Percentiles rank a stretch among this genome's conserved stretches.
phyloP scores from a whole-genome alignment of 352 stramenopile species.

The Globisporangium parvum region DNA sequence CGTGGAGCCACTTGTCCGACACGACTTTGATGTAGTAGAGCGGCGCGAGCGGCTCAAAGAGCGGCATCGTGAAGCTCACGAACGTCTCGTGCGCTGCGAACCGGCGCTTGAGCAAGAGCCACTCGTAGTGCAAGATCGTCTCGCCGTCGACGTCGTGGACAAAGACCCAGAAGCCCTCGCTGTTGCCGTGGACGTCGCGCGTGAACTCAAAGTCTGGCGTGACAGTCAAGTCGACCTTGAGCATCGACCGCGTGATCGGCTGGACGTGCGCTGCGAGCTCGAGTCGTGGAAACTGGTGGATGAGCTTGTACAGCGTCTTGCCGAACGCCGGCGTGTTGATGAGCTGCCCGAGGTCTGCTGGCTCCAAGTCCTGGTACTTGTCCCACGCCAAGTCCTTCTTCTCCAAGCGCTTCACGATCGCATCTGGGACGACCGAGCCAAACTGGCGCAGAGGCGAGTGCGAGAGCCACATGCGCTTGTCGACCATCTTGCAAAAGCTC shows the following conservation, averaged over 20 bases:
- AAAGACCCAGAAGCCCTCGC: conserved; percentile 97
- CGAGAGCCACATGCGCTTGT: conserved; percentile 96
- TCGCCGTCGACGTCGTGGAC: conserved; percentile 98
- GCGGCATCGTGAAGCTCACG: conserved; percentile 94
- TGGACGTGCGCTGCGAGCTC: conserved; percentile 96
- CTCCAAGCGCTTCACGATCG: conserved; percentile 96
- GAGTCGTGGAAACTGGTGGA: conserved; percentile 98
- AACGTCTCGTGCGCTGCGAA: conserved; percentile 80
- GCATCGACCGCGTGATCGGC: conserved; percentile 96
- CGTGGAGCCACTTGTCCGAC: conserved; percentile 98
- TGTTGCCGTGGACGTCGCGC: conserved; percentile 93
- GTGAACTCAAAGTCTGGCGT: conserved; percentile 98
- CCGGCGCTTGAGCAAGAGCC: conserved; percentile 91
- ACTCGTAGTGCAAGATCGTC: conserved; percentile 98
- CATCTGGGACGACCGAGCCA: conserved; percentile 87
- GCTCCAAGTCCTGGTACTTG: conserved; percentile 96
- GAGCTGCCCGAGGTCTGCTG: conserved; percentile 95
- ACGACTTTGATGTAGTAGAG: conserved; percentile 98
- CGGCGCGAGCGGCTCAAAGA: conserved; percentile 97
- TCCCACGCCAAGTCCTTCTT: conserved; percentile 99
- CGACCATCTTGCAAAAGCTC: conserved; percentile 99
- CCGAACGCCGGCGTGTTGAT: conserved; percentile 98
- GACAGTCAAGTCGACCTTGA: conserved; percentile 95
- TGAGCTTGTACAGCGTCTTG: conserved; percentile 96
- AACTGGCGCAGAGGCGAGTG: conserved; percentile 98